Percentiles rank a stretch among this genome's conserved stretches.
Conservation (phyloP, 176 grass and related monocot species). For the Lolium perenne region DNA sequence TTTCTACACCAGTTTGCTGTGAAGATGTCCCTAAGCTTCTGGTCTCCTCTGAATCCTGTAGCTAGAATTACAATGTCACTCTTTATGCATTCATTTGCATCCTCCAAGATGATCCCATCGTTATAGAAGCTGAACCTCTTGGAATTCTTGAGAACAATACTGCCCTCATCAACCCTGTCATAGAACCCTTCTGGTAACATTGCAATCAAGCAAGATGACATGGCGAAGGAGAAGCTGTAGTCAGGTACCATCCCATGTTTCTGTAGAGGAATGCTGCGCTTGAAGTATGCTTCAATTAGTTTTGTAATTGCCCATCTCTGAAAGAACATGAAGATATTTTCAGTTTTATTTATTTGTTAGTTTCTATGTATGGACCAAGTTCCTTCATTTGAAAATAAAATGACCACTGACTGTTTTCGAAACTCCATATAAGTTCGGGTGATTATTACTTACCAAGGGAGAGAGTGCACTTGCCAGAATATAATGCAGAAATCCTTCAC, state of each 20-base stretch:
- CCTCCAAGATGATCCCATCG: slow-evolving; percentile 66
- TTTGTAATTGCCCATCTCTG: slow-evolving; percentile 87
- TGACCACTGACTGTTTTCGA: not conserved
- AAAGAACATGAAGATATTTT: slow-evolving; percentile 36
- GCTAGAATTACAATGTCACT: slow-evolving; percentile 84
- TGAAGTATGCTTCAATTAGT: slow-evolving; percentile 66
- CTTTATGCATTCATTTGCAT: slow-evolving; percentile 52
- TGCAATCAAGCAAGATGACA: slow-evolving; percentile 71
- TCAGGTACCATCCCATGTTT: slow-evolving; percentile 95
- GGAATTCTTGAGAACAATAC: slow-evolving; percentile 78
- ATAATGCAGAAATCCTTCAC: slow-evolving; percentile 70
- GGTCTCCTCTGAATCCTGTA: slow-evolving; percentile 86
- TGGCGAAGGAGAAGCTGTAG: slow-evolving; percentile 79
- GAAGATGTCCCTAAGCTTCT: slow-evolving; percentile 90
- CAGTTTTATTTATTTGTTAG: slow-evolving; percentile 12
- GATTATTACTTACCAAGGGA: slow-evolving; percentile 60
- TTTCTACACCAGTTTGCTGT: slow-evolving; percentile 62
- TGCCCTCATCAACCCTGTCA: slow-evolving; percentile 80
- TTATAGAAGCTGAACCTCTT: slow-evolving; percentile 72
- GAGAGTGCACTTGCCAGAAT: slow-evolving; percentile 61
- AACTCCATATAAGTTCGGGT: not conserved
- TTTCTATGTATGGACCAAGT: not conserved
- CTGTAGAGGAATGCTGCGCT: slow-evolving; percentile 63
- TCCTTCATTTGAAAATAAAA: slow-evolving; percentile 25
- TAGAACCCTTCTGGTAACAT: slow-evolving; percentile 83